Evolutionary conservation across 2,329 filamentous ascomycete species (phyloP), one percentile per base, ranked within the genome.

Genomic region (Gliomastix tumulicola): DNA sequence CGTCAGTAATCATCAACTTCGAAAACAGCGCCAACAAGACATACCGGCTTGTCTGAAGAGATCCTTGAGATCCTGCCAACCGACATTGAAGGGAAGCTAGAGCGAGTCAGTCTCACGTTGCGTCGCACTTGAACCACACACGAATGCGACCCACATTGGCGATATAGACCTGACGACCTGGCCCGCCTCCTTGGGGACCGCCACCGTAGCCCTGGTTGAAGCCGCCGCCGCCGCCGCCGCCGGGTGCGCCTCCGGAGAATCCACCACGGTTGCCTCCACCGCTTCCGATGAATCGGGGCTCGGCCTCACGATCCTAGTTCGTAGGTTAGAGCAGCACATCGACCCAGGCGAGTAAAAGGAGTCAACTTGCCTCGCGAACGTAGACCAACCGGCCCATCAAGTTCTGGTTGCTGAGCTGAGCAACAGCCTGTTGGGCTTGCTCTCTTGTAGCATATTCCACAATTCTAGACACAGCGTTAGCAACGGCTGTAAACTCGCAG

Each of bases 401-500:
- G 63, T 94, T 96, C 68, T 96, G 90, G 72, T 98, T 98, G 79
- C 89, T 96, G 68, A 98, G 85, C 60, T 88, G 92, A 65, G 86
- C 83, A 70, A 98, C 92, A 59, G 92, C 92, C 65, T 88, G 84
- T 67, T 97, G 92, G 61, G 92, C 92, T 84, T 98, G 88, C 60
- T 98, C 92, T 80, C 89, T 87, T 56, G 90, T 96, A 65, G 89
- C 89, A 82, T 98, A 98, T 84, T 98, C 92, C 83, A 98, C 92
- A 87, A 98, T 98, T 74, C 88, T 95, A 49, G 5, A 22, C 13
- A 15, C 23, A 28, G 20, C 40, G 46, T 68, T 45, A 71, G 59
- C 39, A 36, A 38, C 17, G 16, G 21, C 18, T 12, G 19, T 16
- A 21, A 16, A 16, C 17, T 19, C 17, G 37, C 21, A 13, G 27